phyloP scores from a whole-genome alignment of 371 early-diverging fungal genomes.

The Mycotypha africana region DNA sequence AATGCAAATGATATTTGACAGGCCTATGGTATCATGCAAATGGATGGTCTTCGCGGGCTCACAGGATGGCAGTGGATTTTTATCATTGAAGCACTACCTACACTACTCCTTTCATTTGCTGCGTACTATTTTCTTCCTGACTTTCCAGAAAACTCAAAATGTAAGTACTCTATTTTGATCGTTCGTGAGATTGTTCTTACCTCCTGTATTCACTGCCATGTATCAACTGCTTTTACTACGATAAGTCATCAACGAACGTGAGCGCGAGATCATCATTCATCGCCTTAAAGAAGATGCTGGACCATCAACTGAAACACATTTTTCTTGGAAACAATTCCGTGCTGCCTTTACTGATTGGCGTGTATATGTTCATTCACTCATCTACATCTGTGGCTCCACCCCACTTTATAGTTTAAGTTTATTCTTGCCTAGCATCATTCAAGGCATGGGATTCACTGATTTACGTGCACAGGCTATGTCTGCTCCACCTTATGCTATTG shows the following conservation, averaged over 20 bases:
- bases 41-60: conserved; percentile 46
- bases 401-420: conserved; percentile 62
- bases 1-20: too few species aligned
- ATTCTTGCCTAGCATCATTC: conserved; percentile 71
- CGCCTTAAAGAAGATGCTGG: conserved; percentile 59
- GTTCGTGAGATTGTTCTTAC: too few species aligned
- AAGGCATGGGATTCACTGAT: conserved; percentile 54
- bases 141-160: conserved; percentile 64
- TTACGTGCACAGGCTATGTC: conserved; percentile 48
- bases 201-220: too few species aligned
- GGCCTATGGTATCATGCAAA: conserved; percentile 54
- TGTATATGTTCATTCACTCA: conserved; percentile 48
- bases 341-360: conserved; percentile 51
- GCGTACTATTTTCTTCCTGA: conserved; percentile 64
- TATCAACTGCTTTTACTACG: background rate
- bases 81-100: conserved; percentile 69
- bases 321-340: conserved; percentile 55
- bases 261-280: conserved; percentile 48
- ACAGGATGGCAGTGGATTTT: conserved; percentile 71
- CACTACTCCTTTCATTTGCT: conserved; percentile 53
- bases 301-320: conserved; percentile 50
- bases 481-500: conserved; percentile 40
- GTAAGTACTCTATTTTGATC: too few species aligned
- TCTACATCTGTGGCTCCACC: conserved; percentile 59
- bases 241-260: conserved; percentile 47